phyloP scores from a whole-genome alignment of 257 asterid genomes.

The Jacaranda copaia region DNA sequence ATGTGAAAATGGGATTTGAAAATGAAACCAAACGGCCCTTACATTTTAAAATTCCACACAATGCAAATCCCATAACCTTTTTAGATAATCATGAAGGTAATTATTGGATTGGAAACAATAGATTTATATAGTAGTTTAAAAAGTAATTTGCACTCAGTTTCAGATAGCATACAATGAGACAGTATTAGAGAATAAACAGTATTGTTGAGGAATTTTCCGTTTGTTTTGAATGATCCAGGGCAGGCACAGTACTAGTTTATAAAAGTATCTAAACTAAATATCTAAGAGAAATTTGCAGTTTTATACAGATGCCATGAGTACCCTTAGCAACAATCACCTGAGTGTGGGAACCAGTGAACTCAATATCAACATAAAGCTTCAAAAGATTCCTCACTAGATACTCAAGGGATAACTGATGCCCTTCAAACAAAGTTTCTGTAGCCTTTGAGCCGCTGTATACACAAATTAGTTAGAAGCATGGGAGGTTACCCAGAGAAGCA shows the following conservation, averaged over 20 bases:
- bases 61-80: not conserved
- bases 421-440: conserved; percentile 84
- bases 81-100: not conserved
- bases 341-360: conserved; percentile 97
- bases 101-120: not conserved
- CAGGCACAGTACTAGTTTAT: conserved; percentile 1
- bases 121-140: not conserved
- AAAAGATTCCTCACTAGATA: conserved; percentile 88
- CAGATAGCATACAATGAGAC: not conserved
- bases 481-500: not conserved
- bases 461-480: conserved; percentile 29
- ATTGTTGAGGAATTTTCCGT: not conserved
- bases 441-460: conserved; percentile 82
- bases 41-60: not conserved
- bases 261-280: conserved; percentile 2
- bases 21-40: no score
- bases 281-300: conserved; percentile 8
- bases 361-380: conserved; percentile 96
- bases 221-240: conserved; percentile 1
- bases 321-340: conserved; percentile 68
- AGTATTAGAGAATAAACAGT: not conserved
- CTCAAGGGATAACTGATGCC: conserved; percentile 88
- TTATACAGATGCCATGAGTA: conserved; percentile 12
- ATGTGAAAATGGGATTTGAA: no score
- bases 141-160: not conserved